phyloP scores from a whole-genome alignment of 192 early-diverging fungal genomes.

The Kickxella alabastrina region DNA sequence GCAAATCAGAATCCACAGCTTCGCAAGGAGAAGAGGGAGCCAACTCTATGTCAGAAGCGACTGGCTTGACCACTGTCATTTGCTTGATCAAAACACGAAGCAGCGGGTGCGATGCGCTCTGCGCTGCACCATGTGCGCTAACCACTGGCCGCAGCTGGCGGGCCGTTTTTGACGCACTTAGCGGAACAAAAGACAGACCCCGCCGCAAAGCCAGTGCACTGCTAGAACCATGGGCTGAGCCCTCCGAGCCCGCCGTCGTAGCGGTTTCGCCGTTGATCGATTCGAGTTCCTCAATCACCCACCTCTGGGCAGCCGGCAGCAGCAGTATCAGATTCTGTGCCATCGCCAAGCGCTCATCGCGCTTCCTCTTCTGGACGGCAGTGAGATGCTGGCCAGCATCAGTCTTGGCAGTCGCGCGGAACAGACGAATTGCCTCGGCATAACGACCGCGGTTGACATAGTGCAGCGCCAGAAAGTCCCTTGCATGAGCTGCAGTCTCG shows the following conservation, averaged over 20 bases:
- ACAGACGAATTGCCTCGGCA: constrained; percentile 43
- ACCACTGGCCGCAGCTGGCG: constrained; percentile 20
- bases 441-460: constrained; percentile 42
- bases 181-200: constrained; percentile 1
- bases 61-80: constrained; percentile 18
- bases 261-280: too few relatives aligned
- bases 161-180: constrained; percentile 30
- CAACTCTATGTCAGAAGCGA: background rate
- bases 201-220: too few relatives aligned
- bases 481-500: constrained; percentile 10
- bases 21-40: too few relatives aligned
- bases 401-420: constrained; percentile 14
- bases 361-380: constrained; percentile 23
- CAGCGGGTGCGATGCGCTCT: constrained; percentile 21
- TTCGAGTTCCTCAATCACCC: constrained; percentile 26
- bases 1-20: too few relatives aligned
- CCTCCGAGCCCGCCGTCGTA: too few relatives aligned
- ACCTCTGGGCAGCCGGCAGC: constrained; percentile 37
- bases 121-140: constrained; percentile 13
- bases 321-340: constrained; percentile 35
- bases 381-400: constrained; percentile 7
- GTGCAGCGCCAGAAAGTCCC: constrained; percentile 48
- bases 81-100: constrained; percentile 36
- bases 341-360: constrained; percentile 33
- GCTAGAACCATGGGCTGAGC: too few relatives aligned